Conservation (phyloP, 139 green algal species). For the Micractinium sp. region DNA sequence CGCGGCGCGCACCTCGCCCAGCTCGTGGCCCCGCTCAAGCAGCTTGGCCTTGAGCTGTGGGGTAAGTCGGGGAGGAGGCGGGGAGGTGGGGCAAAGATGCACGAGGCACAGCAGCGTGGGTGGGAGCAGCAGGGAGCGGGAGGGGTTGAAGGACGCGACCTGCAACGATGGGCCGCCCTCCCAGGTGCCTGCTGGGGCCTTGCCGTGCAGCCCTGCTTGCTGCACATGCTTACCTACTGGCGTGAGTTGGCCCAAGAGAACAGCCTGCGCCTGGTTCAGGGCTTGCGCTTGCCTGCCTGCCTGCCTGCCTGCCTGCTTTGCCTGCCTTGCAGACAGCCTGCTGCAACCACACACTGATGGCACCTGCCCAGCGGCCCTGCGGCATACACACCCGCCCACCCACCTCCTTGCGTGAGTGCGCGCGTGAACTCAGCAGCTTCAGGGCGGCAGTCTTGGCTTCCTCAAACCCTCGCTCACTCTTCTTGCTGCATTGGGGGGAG, state of each 20-base stretch:
- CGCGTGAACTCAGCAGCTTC: conserved; percentile 36
- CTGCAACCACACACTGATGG: no score
- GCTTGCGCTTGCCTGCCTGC: no score
- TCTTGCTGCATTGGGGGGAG: neutral
- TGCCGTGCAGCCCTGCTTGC: no score
- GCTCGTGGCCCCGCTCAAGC: conserved; percentile 44
- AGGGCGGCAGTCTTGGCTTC: conserved; percentile 53
- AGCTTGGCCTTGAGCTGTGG: conserved; percentile 55
- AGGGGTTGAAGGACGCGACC: neutral
- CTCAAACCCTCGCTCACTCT: neutral
- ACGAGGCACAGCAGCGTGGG: neutral
- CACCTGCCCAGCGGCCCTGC: no score
- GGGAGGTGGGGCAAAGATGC: neutral
- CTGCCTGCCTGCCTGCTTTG: no score
- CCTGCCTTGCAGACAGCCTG: no score
- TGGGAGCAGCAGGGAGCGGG: neutral
- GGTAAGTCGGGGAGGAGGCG: conserved; percentile 35
- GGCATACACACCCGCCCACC: neutral
- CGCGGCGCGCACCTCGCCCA: conserved; percentile 29
- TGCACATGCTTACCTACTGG: no score
- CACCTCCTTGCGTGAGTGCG: conserved; percentile 36
- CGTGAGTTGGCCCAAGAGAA: no score
- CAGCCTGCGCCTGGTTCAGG: no score
- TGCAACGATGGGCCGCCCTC: no score
- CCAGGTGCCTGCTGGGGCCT: no score